Evolutionary conservation across 441 rosid genomes (phyloP), one percentile per base, ranked within the genome.

Genomic region (Flueggea neowawraea): DNA sequence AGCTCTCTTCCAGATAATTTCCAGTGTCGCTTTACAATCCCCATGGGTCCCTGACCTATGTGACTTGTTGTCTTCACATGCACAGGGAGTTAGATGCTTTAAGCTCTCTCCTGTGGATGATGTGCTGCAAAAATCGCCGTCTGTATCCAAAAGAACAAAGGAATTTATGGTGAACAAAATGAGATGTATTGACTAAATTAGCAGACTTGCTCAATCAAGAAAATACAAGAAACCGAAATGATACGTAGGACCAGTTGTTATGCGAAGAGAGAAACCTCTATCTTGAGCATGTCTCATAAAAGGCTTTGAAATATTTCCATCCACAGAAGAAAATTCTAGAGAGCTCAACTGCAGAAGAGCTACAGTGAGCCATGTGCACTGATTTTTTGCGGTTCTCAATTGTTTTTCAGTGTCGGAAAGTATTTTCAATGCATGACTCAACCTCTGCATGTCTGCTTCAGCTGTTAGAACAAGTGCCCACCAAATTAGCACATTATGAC

Each of bases 341-440:
- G 87, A 77, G 71, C 93, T 88, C 63, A 94, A 80, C 69, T 90
- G 97, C 69, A 94, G 73, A 75, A 94, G 89, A 51, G 97, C 96
- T 32, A 83, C 98, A 52, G 96, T 90, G 39, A 93, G 97, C 97
- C 97, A 93, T 2, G 96, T 93, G 64, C 90, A 82, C 73, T 90
- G 98, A 72, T 81, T 87, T 73, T 85, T 93, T 13, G 95, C 82
- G 69, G 80, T 80, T 76, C 97, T 82, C 74, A 93, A 72, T 62
- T 93, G 95, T 76, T 90, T 88, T 78, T 90, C 98, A n/a, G 95
- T 85, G 63, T 93, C 96, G 53, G 98, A 87, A 58, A 93, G 90
- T 73, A 82, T 72, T 82, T 82, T 93, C 79, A 93, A 55, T 14
- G 96, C 97, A 68, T 79, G 84, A 67, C 82, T 80, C 78, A 93